Evolutionary conservation across 2,329 filamentous ascomycete species (phyloP), one percentile per base, ranked within the genome.

Genomic region (Monosporascus cannonballus): DNA sequence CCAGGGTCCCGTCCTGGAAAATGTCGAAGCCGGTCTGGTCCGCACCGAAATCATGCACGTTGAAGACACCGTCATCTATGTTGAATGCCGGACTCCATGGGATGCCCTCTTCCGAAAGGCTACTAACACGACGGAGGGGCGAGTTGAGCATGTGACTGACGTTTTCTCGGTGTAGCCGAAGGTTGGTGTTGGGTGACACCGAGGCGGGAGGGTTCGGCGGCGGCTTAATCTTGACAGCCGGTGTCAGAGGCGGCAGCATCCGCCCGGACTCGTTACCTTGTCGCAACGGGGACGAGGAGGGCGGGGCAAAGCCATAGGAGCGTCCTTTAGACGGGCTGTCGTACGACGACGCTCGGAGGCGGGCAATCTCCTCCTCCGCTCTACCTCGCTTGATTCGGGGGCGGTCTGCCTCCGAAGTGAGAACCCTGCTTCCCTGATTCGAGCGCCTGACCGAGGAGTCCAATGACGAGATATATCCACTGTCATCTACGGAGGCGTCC

Each of bases 401-500:
- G n/a, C 86, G 85, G 61, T 91, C 88, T 50, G 85, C 81, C 63
- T 95, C 91, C 0, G 90, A 93, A 4, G 86, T 90, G 44, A 90
- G 77, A 18, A 89, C 76, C 52, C 83, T 77, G 17, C 74, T 75
- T 55, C 81, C 76, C 58, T 83, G 80, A 57, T 85, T 84, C 47
- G 87, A 85, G 54, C 93, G 83, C 67, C 90, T 81, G 15, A 81
- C 90, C 0, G 94, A 97, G 3, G 94, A 97, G 62, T 96, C 92
- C 18, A 97, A 79, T 0, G 92, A 96, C 1, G 94, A 97, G 67
- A 96, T 96, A 71, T 97, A 99, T 41, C 94, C 94, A 67, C 93
- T 97, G 70, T 99, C 94, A 64, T 82, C 65, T 36, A 66, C 45
- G 15, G 63, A 59, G 18, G 62, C 61, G 49, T 89, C 90, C 76